A percentile compares a stretch with the other conserved stretches of the same genome.
phyloP scores from a whole-genome alignment of 2,329 filamentous ascomycete species.

The Cladosporium colombiae region DNA sequence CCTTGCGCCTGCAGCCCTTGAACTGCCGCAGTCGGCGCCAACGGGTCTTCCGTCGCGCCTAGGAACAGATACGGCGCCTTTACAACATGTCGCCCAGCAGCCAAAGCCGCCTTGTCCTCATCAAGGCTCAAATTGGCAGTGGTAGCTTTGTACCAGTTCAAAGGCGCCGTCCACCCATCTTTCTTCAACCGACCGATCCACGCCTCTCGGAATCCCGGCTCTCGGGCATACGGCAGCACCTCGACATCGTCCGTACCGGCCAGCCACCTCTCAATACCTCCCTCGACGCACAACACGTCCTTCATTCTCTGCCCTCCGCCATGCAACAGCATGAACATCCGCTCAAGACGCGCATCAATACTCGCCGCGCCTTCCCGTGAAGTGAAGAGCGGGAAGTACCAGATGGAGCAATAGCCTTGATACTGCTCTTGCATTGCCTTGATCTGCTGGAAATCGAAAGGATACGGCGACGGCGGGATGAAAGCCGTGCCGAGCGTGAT shows the following conservation, averaged over 20 bases:
- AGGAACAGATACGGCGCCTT: slow-evolving; percentile 39
- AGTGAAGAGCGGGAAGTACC: slow-evolving; percentile 50
- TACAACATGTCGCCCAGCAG: slow-evolving; percentile 19
- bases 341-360: slow-evolving; percentile 29
- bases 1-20: slow-evolving; percentile 22
- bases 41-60: slow-evolving; percentile 31
- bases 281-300: slow-evolving; percentile 39
- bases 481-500: slow-evolving; percentile 48
- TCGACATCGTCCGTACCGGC: slow-evolving; percentile 18
- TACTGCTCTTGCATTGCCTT: slow-evolving; percentile 36
- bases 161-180: slow-evolving; percentile 38
- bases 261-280: slow-evolving; percentile 36
- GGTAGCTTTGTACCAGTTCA: slow-evolving; percentile 39
- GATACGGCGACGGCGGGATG: slow-evolving; percentile 34
- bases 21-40: slow-evolving; percentile 25
- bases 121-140: slow-evolving; percentile 29
- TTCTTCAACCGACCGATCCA: slow-evolving; percentile 37
- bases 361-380: slow-evolving; percentile 41
- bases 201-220: slow-evolving; percentile 31
- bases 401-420: slow-evolving; percentile 41
- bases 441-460: slow-evolving; percentile 42
- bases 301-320: slow-evolving; percentile 31
- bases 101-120: slow-evolving; percentile 32
- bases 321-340: slow-evolving; percentile 24
- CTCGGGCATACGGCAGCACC: slow-evolving; percentile 39